Conservation (phyloP, 345 rosid genomes). For the Citrus glauca region DNA sequence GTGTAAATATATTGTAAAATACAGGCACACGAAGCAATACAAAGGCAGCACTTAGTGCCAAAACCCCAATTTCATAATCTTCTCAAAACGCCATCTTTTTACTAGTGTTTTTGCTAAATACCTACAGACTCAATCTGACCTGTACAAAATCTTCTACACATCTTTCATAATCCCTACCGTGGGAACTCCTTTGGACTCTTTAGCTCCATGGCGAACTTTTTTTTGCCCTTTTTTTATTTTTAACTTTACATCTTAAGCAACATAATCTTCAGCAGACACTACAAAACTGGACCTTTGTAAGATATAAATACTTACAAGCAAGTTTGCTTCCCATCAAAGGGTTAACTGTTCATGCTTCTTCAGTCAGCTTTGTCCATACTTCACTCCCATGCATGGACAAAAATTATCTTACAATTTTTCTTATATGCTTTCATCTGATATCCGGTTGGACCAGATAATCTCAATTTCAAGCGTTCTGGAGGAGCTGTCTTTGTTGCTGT, state of each 20-base stretch:
- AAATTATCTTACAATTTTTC: not conserved
- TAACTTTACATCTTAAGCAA: constrained; percentile 22
- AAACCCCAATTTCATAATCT: constrained; percentile 6
- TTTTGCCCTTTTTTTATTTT: too few relatives aligned
- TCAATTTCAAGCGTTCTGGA: constrained; percentile 74
- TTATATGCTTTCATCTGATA: constrained; percentile 24
- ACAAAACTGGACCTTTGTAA: constrained; percentile 33
- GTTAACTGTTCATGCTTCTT: not conserved
- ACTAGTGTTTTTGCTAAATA: constrained; percentile 1
- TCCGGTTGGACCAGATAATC: constrained; percentile 67
- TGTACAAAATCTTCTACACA: constrained; percentile 33
- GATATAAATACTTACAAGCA: constrained; percentile 23
- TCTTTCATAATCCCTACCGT: constrained; percentile 5
- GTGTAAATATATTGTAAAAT: not conserved
- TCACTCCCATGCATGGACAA: not conserved
- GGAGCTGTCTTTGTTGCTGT: constrained; percentile 56
- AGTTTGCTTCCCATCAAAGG: constrained; percentile 2
- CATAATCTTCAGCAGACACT: constrained; percentile 7
- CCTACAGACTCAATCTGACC: constrained; percentile 25
- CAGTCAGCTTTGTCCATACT: not conserved
- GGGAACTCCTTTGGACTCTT: constrained; percentile 5
- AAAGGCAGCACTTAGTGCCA: constrained; percentile 12
- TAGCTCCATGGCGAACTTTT: constrained; percentile 12
- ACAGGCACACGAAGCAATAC: not conserved
- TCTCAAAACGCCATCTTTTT: not conserved